phyloP scores from a whole-genome alignment of 139 green algal species.

The Chlorella sp. region DNA sequence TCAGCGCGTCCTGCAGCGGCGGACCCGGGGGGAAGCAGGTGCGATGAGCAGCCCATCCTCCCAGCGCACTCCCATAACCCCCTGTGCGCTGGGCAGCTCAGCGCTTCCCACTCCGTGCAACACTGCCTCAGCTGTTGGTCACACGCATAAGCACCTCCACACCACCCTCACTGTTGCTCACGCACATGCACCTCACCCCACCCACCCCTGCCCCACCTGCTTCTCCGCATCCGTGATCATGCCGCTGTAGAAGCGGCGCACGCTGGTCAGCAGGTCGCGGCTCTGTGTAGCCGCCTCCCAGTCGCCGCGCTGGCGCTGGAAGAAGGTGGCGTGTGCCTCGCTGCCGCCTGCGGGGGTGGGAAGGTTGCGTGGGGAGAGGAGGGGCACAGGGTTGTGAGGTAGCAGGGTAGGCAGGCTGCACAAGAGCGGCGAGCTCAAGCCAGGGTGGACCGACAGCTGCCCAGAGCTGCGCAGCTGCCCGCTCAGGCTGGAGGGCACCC shows the following conservation, averaged over 20 bases:
- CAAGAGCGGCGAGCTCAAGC: too few species aligned
- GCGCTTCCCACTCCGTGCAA: too few species aligned
- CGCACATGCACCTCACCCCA: neutral
- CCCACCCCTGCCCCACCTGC: constrained; percentile 56
- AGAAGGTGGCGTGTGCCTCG: constrained; percentile 92
- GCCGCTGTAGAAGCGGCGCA: constrained; percentile 92
- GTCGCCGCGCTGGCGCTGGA: constrained; percentile 82
- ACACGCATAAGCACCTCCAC: too few species aligned
- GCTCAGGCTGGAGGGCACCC: too few species aligned
- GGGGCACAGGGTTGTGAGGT: neutral
- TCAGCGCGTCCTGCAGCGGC: constrained; percentile 92
- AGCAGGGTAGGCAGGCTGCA: neutral
- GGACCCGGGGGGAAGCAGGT: too few species aligned
- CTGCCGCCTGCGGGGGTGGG: constrained; percentile 62
- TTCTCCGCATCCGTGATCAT: constrained; percentile 89
- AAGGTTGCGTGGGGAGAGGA: too few species aligned
- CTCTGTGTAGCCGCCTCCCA: constrained; percentile 70
- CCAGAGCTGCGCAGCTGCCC: neutral
- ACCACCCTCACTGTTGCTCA: too few species aligned
- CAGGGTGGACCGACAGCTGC: too few species aligned
- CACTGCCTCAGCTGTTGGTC: too few species aligned
- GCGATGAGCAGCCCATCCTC: too few species aligned
- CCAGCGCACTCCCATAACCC: too few species aligned
- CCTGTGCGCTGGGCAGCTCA: too few species aligned
- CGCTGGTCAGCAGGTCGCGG: constrained; percentile 69